phyloP scores from a whole-genome alignment of 768 basidiomycete genomes.

The Coprinopsis marcescibilis region DNA sequence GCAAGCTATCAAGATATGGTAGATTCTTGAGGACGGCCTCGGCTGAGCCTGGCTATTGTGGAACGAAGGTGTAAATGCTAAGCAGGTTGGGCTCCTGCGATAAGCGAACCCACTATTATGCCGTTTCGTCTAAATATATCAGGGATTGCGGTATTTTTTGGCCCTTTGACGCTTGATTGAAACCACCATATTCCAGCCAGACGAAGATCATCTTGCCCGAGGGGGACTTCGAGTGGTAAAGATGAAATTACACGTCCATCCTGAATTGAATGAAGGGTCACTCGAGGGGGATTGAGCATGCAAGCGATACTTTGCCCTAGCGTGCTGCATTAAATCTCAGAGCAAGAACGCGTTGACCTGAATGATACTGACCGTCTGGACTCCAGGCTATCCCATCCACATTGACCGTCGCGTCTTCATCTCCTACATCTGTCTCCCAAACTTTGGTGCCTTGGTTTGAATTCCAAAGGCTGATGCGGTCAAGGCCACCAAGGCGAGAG shows the following conservation, averaged over 20 bases:
- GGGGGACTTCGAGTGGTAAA: conserved; percentile 30
- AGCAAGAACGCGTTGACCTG: conserved; percentile 6
- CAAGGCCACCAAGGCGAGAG: conserved; percentile 59
- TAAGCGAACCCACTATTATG: conserved; percentile 49
- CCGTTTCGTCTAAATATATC: conserved; percentile 71
- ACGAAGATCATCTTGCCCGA: conserved; percentile 16
- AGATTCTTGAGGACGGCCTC: conserved; percentile 62
- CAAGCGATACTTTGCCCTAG: conserved; percentile 68
- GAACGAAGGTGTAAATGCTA: conserved; percentile 8
- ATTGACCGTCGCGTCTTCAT: conserved; percentile 38
- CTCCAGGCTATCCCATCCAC: conserved; percentile 71
- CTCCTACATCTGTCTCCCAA: conserved; percentile 73
- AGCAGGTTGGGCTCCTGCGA: conserved; percentile 4
- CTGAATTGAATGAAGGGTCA: conserved; percentile 74
- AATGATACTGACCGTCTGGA: conserved; percentile 57
- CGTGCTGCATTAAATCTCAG: conserved; percentile 1
- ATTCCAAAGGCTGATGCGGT: conserved; percentile 75
- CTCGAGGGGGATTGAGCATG: conserved; percentile 58
- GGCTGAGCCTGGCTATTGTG: conserved; percentile 70
- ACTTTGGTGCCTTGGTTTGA: conserved; percentile 67
- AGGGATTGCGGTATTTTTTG: conserved; percentile 43
- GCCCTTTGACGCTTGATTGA: conserved; percentile 35
- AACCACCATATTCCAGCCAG: conserved; percentile 74
- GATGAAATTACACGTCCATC: conserved; percentile 56
- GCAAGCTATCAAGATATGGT: conserved; percentile 66